Base-by-base conservation (phyloP, 257 asterid genomes). In the Ocimum tenuiflorum region DNA sequence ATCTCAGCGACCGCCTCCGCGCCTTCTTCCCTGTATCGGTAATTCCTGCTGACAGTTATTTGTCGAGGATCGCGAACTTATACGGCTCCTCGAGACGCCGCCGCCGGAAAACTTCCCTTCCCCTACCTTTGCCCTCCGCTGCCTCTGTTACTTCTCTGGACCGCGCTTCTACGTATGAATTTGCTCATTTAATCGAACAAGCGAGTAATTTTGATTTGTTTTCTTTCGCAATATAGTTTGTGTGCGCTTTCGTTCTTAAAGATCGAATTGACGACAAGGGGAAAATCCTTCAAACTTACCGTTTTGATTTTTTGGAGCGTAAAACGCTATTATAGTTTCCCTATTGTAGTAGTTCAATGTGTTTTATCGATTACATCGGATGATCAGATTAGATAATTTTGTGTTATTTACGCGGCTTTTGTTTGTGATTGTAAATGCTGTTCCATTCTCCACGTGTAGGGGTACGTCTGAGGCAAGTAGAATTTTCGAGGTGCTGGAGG, bases 91-190 rank as follows among this genome's bases (percentile, higher is more conserved):
- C 50, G 19, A 31, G 51, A 39, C 65, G 65, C 8, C 18, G 15
- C 6, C 17, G 88, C 36, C 78, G 91, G 68, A 86, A 68, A 54
- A 82, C 82, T 38, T 81, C 81, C 80, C 94, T 94, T 7, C 96
- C 97, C 36, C 88, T 90, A 4, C 99, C 99, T 17, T 67, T 90
- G 63, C 96, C 95, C 60, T 69, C 85, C 14, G 73, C 73, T 27
- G 68, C 83, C 64, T 55, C 83, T 39, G 45, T 74, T 54, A 67
- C 82, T 41, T 79, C 86, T 5, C 75, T 79, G 24, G 90, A 78
- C 59, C 83, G 63, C 31, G 81, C 85, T 50, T 67, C 95, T 50
- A 56, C 67, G 94, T 82, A 83, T 62, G 85, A 59, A 15, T 57
- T 54, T 23, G 7, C 41, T 51, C 8, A 4, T 54, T 51, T 23